Conservation (phyloP, 2,329 filamentous ascomycete genomes). For the Didymella lethalis region DNA sequence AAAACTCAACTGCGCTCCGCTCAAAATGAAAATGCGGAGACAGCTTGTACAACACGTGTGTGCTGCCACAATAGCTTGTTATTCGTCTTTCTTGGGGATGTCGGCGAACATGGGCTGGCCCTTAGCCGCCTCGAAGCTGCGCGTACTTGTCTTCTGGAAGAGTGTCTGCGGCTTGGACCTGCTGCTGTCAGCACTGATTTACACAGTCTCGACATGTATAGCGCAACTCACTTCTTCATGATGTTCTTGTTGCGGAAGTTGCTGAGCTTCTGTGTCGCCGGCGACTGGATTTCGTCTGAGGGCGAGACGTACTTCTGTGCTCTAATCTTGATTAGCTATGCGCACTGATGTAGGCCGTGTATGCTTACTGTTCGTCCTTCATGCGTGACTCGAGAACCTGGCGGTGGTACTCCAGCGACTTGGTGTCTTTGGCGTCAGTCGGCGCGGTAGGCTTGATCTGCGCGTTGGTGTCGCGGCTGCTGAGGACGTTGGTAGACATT, state of each 20-base stretch:
- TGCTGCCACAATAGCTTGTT: slow-evolving; percentile 8
- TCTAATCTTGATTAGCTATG: slow-evolving; percentile 42
- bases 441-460: slow-evolving; percentile 39
- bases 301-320: slow-evolving; percentile 75
- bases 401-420: slow-evolving; percentile 75
- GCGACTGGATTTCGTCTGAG: slow-evolving; percentile 89
- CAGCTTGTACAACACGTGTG: slow-evolving; percentile 9
- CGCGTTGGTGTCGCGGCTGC: slow-evolving; percentile 71
- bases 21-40: slow-evolving; percentile 10
- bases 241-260: slow-evolving; percentile 82
- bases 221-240: slow-evolving; percentile 66
- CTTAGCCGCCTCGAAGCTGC: slow-evolving; percentile 50
- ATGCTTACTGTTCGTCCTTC: slow-evolving; percentile 68
- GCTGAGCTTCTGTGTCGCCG: slow-evolving; percentile 82
- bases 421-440: slow-evolving; percentile 48
- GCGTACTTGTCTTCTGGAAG: slow-evolving; percentile 53
- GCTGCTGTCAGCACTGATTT: slow-evolving; percentile 23
- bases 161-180: slow-evolving; percentile 53
- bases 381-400: slow-evolving; percentile 78
- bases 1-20: slow-evolving; percentile 13
- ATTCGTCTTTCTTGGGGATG: slow-evolving; percentile 41
- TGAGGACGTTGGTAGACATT: slow-evolving; percentile 70
- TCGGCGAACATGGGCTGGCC: slow-evolving; percentile 49
- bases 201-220: too few species aligned
- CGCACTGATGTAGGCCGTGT: background rate